A percentile compares a stretch with the other conserved stretches of the same genome.
Conservation (phyloP, 805 yeast genomes). For the Tetrapisispora taiwanensis region DNA sequence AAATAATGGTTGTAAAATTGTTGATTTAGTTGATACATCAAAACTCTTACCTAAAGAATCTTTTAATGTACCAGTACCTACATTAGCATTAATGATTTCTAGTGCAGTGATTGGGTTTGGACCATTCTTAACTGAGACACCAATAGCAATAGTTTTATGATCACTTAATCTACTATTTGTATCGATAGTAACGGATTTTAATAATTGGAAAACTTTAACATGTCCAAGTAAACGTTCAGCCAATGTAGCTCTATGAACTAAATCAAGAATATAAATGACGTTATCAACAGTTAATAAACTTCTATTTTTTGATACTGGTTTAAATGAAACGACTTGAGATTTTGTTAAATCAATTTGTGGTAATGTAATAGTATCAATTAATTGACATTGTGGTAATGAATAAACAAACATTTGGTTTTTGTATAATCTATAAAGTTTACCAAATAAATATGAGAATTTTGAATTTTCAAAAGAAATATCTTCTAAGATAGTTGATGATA, state of each 20-base stretch:
- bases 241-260: conserved; percentile 20
- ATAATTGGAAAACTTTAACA: conserved; percentile 22
- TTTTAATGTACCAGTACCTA: conserved; percentile 57
- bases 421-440: conserved; percentile 19
- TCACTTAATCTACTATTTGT: conserved; percentile 4
- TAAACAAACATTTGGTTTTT: conserved; percentile 13
- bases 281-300: conserved; percentile 22
- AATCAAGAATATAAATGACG: conserved; percentile 21
- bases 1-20: conserved; percentile 22
- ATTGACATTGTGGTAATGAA: conserved; percentile 21
- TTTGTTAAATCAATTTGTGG: conserved; percentile 16
- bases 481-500: conserved; percentile 20
- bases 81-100: conserved; percentile 35
- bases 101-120: conserved; percentile 21
- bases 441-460: conserved; percentile 21
- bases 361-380: conserved; percentile 12
- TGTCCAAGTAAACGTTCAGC: conserved; percentile 19
- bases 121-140: conserved; percentile 24
- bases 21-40: conserved; percentile 5
- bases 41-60: conserved; percentile 61
- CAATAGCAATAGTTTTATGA: conserved; percentile 22
- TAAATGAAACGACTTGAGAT: conserved; percentile 13
- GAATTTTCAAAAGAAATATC: conserved; percentile 11
- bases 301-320: conserved; percentile 24
- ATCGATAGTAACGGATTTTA: conserved; percentile 17